phyloP scores from a whole-genome alignment of 83 land plant genomes.

The Diphasiastrum complanatum region DNA sequence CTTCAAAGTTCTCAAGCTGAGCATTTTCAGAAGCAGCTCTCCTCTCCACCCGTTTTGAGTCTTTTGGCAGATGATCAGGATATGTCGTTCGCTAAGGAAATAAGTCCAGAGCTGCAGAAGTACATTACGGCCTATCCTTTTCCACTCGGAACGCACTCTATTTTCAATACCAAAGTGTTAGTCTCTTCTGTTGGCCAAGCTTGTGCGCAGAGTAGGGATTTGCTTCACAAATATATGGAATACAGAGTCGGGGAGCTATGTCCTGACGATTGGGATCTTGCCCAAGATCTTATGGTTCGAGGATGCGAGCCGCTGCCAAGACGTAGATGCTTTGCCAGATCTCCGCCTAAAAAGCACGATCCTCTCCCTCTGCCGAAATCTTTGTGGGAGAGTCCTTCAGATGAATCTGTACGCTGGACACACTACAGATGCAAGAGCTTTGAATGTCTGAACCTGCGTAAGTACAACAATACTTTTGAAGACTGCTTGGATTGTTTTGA shows the following conservation, averaged over 20 bases:
- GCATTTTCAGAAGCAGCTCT: too few relatives aligned
- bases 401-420: neutral
- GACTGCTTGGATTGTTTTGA: conserved; percentile 1
- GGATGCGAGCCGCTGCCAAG: conserved; percentile 16
- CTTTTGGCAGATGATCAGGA: too few relatives aligned
- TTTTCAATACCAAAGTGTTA: neutral
- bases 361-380: neutral
- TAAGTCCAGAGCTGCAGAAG: neutral
- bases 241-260: conserved; percentile 9
- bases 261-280: conserved; percentile 12
- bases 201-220: neutral
- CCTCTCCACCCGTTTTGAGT: too few relatives aligned
- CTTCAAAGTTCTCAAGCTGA: too few relatives aligned
- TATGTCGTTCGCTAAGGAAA: too few relatives aligned
- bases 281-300: conserved; percentile 10
- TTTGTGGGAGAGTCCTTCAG: neutral
- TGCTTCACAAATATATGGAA: conserved; percentile 6
- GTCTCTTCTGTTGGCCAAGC: conserved; percentile 6
- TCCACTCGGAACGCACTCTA: neutral
- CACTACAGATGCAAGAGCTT: neutral
- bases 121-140: neutral
- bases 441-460: neutral
- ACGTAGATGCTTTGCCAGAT: conserved; percentile 3
- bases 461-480: neutral
- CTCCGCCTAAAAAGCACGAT: neutral